Evolutionary conservation across 768 basidiomycete species (phyloP).

Genomic region (Serendipita sp.): DNA sequence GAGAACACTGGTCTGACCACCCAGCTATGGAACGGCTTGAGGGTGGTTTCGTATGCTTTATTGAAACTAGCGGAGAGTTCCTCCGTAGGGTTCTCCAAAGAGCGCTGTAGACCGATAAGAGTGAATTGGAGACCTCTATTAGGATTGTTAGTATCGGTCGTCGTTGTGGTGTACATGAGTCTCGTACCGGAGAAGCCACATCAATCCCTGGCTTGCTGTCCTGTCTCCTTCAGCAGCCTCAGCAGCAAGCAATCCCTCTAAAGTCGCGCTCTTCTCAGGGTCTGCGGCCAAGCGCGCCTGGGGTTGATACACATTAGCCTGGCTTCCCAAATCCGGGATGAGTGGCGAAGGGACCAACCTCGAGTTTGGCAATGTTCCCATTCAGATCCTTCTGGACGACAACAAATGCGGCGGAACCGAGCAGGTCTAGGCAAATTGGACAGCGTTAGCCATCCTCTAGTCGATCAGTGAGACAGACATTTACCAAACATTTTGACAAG

Average conservation of each 20-base stretch:
- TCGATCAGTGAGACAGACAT: not conserved
- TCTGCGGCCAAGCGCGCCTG: conserved; percentile 56
- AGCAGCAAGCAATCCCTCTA: conserved; percentile 58
- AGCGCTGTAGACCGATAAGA: conserved; percentile 54
- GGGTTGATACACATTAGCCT: not conserved
- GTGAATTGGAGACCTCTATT: conserved; percentile 78
- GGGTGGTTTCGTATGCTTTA: conserved; percentile 61
- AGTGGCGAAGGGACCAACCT: conserved; percentile 9
- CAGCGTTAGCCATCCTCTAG: not conserved
- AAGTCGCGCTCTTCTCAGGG: conserved; percentile 50
- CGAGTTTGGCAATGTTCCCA: conserved; percentile 75
- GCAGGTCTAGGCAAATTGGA: conserved; percentile 39
- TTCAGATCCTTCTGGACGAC: conserved; percentile 75
- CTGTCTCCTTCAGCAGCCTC: conserved; percentile 69
- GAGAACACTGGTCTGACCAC: conserved; percentile 40
- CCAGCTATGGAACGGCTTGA: conserved; percentile 78
- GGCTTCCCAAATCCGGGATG: not conserved
- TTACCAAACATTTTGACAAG: conserved; percentile 82
- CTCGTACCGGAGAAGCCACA: conserved; percentile 64
- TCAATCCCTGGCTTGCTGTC: conserved; percentile 80
- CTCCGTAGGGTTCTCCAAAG: conserved; percentile 45
- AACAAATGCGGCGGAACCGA: conserved; percentile 70
- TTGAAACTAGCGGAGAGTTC: conserved; percentile 65
- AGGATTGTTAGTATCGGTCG: not conserved
- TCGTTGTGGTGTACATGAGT: not conserved